Percentiles rank a stretch among this genome's conserved stretches.
These are phyloP conservation scores for Aspergillus ochraceus DNA, from an alignment of 2,329 filamentous ascomycete genomes.

Conservation along the genomic window DNA sequence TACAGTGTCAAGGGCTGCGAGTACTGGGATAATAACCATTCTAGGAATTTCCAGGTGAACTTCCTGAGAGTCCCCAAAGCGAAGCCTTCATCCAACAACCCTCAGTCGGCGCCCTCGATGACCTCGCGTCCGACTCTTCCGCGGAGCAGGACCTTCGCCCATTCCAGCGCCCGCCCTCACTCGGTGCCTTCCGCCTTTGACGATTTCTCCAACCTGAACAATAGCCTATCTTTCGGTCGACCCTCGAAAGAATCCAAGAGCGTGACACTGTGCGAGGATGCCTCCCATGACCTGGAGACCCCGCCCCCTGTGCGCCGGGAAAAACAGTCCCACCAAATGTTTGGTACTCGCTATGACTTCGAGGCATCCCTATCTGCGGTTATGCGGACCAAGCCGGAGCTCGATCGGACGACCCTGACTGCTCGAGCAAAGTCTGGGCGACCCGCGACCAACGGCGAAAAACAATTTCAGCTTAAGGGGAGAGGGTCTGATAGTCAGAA, in stretches of 20 bases:
- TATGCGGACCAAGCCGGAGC: conserved; percentile 65
- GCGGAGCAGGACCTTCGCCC: conserved; percentile 63
- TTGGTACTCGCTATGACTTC: conserved; percentile 95
- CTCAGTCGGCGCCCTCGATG: conserved; percentile 40
- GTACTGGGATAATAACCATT: conserved; percentile 91
- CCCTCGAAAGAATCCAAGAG: conserved; percentile 64
- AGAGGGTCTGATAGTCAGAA: conserved; percentile 14
- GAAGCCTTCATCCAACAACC: conserved; percentile 42
- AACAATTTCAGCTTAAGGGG: conserved; percentile 11
- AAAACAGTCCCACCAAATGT: conserved; percentile 64
- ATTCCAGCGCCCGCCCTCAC: conserved; percentile 51
- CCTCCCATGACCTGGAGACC: conserved; percentile 64
- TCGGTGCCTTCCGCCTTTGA: conserved; percentile 60
- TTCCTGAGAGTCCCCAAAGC: conserved; percentile 76
- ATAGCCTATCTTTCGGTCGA: conserved; percentile 57
- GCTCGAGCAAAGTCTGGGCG: conserved; percentile 56
- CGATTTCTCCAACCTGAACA: conserved; percentile 67
- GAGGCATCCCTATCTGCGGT: conserved; percentile 85
- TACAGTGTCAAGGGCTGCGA: conserved; percentile 83
- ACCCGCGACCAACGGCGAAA: conserved; percentile 10
- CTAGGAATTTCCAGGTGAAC: conserved; percentile 88
- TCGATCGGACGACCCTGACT: conserved; percentile 62
- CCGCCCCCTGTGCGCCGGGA: conserved; percentile 52
- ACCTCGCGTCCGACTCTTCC: conserved; percentile 59
- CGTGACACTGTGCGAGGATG: conserved; percentile 72